phyloP scores from a whole-genome alignment of 768 basidiomycete species.

The Mycena galopus region DNA sequence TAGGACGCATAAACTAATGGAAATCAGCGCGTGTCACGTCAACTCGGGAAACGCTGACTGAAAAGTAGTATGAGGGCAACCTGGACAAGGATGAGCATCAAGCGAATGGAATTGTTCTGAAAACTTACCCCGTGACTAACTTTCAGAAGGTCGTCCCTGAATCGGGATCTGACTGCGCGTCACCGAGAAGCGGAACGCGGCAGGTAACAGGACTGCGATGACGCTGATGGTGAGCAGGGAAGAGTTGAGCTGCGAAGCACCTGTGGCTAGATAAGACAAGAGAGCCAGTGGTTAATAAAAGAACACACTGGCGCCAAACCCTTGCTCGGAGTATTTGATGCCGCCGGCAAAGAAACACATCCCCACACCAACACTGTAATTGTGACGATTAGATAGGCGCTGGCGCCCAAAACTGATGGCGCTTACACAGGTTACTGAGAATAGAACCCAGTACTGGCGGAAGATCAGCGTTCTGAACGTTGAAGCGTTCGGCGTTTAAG shows the following conservation, averaged over 20 bases:
- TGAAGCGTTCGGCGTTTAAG: slow-evolving; percentile 24
- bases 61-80: slow-evolving; percentile 83
- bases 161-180: slow-evolving; percentile 43
- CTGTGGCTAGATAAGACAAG: slow-evolving; percentile 39
- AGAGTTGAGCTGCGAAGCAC: slow-evolving; percentile 78
- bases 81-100: slow-evolving; percentile 47
- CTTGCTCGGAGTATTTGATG: slow-evolving; percentile 82
- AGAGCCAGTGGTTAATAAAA: slow-evolving; percentile 45
- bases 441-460: slow-evolving; percentile 85
- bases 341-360: slow-evolving; percentile 95
- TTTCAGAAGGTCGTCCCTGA: slow-evolving; percentile 65
- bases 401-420: slow-evolving; percentile 26
- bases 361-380: slow-evolving; percentile 81
- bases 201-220: slow-evolving; percentile 82
- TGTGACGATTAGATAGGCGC: slow-evolving; percentile 25
- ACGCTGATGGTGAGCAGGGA: slow-evolving; percentile 85
- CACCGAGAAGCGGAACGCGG: slow-evolving; percentile 78
- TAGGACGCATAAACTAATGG: slow-evolving; percentile 80
- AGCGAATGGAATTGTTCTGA: neutral
- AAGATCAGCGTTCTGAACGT: slow-evolving; percentile 36
- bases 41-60: slow-evolving; percentile 58
- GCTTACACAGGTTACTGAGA: slow-evolving; percentile 84
- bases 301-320: slow-evolving; percentile 77
- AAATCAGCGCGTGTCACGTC: slow-evolving; percentile 49
- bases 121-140: slow-evolving; percentile 80